Evolutionary conservation across 352 stramenopile species (phyloP), one percentile per base, ranked within the genome.

Genomic region (Phytopythium aichiense): DNA sequence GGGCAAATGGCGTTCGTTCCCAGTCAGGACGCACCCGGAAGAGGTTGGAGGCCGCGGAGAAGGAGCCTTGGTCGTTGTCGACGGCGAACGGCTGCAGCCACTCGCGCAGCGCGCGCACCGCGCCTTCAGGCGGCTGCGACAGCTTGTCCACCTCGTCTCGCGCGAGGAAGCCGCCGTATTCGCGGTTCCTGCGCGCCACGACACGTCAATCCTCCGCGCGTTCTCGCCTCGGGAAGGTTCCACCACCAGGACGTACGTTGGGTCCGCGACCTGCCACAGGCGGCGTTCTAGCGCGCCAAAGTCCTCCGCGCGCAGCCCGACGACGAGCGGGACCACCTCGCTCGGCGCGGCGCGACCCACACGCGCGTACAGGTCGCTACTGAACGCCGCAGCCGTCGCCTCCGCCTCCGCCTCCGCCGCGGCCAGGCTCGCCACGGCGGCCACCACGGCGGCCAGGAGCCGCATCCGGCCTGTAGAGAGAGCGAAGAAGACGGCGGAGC

Each of bases 211-310:
- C 8, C 42, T 12, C 42, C 42, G 22, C 15, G 1, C 40, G 2
- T 22, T 46, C 15, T 46, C 40, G 40, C 15, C 40, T 22, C 7
- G 7, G 18, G 7, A 20, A 46, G 4, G 38, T 7, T 40, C 9
- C 12, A 2, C 15, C 8, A 8, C 46, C 8, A 5, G 25, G 2
- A 79, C 79, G 38, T 76, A 90, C 79, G 48, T 68, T 9, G 84
- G 84, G 56, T 89, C 63, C 0, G 84, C 88, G 0, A 89, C 69
- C 8, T 63, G 49, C 63, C 76, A 91, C 30, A 92, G 70, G 30
- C 62, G 66, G 37, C 62, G 63, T 66, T 91, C 84, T 13, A 92
- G 52, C 7, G 60, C 58, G 18, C 61, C 58, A 65, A 88, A 90
- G 73, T 91, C 78, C 6, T 37, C 50, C 12, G 72, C 69, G 13